Conservation (phyloP, 768 basidiomycete species). For the Glaciozyma antarctica region DNA sequence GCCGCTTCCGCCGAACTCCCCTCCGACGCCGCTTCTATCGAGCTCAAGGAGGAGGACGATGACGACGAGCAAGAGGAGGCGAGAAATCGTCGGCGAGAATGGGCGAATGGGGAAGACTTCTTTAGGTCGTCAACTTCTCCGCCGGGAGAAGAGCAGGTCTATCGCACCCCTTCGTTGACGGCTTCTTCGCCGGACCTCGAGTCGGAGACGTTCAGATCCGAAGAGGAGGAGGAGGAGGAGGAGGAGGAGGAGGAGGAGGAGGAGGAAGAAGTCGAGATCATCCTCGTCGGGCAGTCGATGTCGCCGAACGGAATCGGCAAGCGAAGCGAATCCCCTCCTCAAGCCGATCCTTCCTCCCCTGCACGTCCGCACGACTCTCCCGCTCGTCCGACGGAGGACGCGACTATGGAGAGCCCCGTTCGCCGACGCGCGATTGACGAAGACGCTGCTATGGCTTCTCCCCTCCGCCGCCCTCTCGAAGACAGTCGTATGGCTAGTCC, state of each 20-base stretch:
- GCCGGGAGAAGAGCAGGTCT: neutral
- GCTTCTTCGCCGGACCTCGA: neutral
- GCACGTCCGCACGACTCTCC: too few relatives aligned
- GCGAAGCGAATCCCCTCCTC: neutral
- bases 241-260: slow-evolving; percentile 1
- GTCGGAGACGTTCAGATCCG: neutral
- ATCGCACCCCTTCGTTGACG: neutral
- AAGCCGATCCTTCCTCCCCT: neutral
- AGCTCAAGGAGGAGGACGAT: neutral
- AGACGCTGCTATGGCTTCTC: neutral
- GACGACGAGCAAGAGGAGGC: neutral
- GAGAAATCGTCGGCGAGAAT: neutral
- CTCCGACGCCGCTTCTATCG: neutral
- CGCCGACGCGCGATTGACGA: neutral
- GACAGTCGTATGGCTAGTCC: neutral
- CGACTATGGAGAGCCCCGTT: slow-evolving; percentile 1
- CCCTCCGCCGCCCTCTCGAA: neutral
- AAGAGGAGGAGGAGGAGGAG: neutral
- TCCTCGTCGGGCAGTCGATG: slow-evolving; percentile 1
- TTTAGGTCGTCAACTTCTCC: neutral
- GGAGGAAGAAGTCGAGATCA: neutral
- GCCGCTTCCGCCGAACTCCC: too few relatives aligned
- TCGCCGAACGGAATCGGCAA: neutral
- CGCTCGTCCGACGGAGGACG: neutral
- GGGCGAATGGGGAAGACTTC: neutral